Conservation (phyloP, 2,329 filamentous ascomycete genomes). For the Epichloe hybrida region DNA sequence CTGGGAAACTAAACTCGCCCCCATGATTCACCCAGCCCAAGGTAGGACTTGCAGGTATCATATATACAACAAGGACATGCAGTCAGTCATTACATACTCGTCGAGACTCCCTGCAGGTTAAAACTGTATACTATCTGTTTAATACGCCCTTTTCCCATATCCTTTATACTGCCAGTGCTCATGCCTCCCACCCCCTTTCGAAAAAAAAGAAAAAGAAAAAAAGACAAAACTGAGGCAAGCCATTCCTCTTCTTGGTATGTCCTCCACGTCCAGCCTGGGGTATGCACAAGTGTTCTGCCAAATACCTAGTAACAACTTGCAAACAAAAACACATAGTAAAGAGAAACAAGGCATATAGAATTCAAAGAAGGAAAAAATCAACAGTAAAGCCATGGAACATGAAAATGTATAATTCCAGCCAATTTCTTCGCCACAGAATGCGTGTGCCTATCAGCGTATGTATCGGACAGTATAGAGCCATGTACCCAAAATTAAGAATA, state of each 20-base stretch:
- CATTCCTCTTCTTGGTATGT: constrained; percentile 9
- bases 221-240: not conserved
- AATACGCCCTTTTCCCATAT: no score
- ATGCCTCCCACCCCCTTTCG: no score
- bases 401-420: not conserved
- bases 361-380: not conserved
- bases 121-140: no score
- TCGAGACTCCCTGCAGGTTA: no score
- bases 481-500: no score
- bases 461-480: not conserved
- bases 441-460: not conserved
- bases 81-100: no score
- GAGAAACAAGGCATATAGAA: not conserved
- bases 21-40: no score
- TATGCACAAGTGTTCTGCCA: constrained; percentile 5
- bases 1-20: no score
- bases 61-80: no score
- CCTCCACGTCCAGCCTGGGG: constrained; percentile 10
- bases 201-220: accelerated
- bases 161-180: no score
- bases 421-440: not conserved
- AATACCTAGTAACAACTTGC: not conserved
- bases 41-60: no score
- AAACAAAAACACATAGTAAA: not conserved
- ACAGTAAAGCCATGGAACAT: not conserved